These are phyloP conservation scores for Marasmius sp. DNA, from an alignment of 1,284 basidiomycete genomes.

Conservation along the genomic window DNA sequence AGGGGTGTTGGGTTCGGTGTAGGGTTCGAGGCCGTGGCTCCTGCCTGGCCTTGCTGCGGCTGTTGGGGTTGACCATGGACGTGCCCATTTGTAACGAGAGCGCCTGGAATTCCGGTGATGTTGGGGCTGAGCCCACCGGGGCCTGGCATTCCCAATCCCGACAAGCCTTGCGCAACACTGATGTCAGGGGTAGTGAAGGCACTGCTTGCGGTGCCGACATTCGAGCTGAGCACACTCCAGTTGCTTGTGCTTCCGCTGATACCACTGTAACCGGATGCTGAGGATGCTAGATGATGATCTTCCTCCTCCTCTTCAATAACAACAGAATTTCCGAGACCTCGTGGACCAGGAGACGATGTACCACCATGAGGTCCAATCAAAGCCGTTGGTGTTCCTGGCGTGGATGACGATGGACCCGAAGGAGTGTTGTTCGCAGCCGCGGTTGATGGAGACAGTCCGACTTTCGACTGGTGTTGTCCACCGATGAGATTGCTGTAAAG, in stretches of 20 bases:
- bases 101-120: background rate
- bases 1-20: conserved; percentile 51
- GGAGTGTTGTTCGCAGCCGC: background rate
- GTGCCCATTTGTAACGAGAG: background rate
- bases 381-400: conserved; percentile 5
- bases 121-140: conserved; percentile 23
- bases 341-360: conserved; percentile 35
- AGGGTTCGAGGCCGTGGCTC: conserved; percentile 23
- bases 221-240: background rate
- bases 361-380: background rate
- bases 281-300: conserved; percentile 40
- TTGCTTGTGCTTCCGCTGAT: background rate
- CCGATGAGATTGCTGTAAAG: background rate
- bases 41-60: conserved; percentile 5
- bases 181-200: conserved; percentile 67
- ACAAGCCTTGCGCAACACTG: conserved; percentile 16
- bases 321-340: conserved; percentile 58
- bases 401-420: background rate
- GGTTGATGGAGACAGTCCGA: background rate
- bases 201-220: conserved; percentile 25
- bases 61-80: background rate
- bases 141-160: conserved; percentile 18
- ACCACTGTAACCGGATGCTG: conserved; percentile 33
- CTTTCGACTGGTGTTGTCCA: background rate
- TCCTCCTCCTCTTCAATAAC: conserved; percentile 78